These are phyloP conservation scores for Lasiosphaeris hirsuta DNA, from an alignment of 495 filamentous ascomycete species.

Conservation along the genomic window DNA sequence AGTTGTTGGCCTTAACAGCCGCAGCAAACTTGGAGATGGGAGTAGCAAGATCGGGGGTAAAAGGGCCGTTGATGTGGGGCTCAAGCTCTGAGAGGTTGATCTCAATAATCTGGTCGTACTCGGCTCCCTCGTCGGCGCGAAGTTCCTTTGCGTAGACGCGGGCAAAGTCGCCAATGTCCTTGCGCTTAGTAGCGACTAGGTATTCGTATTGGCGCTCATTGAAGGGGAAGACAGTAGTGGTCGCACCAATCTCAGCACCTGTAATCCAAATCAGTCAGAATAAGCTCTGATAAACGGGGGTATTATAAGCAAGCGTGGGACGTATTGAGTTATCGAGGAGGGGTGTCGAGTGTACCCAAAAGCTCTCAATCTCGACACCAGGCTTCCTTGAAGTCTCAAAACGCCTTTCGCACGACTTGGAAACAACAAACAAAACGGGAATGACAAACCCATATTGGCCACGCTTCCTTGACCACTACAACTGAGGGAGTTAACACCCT, in stretches of 20 bases:
- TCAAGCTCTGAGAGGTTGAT: conserved; percentile 93
- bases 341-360: too few relatives aligned
- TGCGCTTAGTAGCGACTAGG: conserved; percentile 86
- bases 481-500: conserved; percentile 68
- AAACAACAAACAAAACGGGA: neutral
- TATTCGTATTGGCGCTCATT: conserved; percentile 98
- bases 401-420: neutral
- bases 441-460: conserved; percentile 63
- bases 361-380: too few relatives aligned
- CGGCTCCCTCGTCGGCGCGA: conserved; percentile 83
- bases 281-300: too few relatives aligned
- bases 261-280: conserved; percentile 2
- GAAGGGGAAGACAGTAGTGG: conserved; percentile 98
- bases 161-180: conserved; percentile 84
- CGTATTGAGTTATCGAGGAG: too few relatives aligned
- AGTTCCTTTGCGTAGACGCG: conserved; percentile 82
- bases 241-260: conserved; percentile 87
- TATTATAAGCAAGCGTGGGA: too few relatives aligned
- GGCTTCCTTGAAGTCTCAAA: too few relatives aligned
- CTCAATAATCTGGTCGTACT: conserved; percentile 96
- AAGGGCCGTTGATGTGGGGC: conserved; percentile 98
- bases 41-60: conserved; percentile 98
- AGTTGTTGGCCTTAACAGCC: conserved; percentile 88
- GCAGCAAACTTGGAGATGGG: conserved; percentile 97
- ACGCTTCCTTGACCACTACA: too few relatives aligned